Base-by-base conservation (phyloP, 2,329 filamentous ascomycete species). In the Diatrype stigma region DNA sequence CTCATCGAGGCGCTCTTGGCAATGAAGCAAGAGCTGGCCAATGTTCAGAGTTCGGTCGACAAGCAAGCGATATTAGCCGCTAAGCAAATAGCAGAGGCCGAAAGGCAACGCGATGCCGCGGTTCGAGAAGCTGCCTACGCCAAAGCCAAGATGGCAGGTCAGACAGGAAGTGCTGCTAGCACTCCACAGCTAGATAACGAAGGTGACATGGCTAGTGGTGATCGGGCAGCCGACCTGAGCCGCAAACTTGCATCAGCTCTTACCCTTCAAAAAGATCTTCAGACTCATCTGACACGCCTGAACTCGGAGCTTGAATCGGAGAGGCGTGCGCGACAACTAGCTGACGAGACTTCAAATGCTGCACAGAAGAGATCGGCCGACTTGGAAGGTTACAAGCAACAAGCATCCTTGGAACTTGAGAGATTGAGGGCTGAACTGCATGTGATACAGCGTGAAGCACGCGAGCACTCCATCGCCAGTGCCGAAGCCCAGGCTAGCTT, bases 71-170 rank as follows among this genome's bases (percentile, higher is more conserved):
- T 90, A 7, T 75, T 90, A 50, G 92, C 94, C 8, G 90, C 92
- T 0, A 92, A 87, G 67, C 85, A 93, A 55, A 92, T 99, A 55
- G 92, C 93, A 2, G 92, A 96, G 66, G 87, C 95, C 1, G 94
- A 99, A 67, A 92, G 89, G 66, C 94, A 99, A 73, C 82, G 95
- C 47, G 94, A 99, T 70, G 85, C 87, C 38, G 94, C 94, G n/a
- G 86, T 99, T 49, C 89, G 87, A 61, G 95, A 99, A 72, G 94
- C 94, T 1, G 88, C 94, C 0, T 97, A 97, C 69, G 90, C 92
- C 32, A 96, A 95, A 66, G 91, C 95, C 2, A 96, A 90, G 66
- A 75, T 96, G 47, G 92, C 92, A 28, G 92, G 91, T 7, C 87
- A 91, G 56, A 62, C 70, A 35, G 79, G 84, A 50, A 90, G 86